Evolutionary conservation across 2,329 filamentous ascomycete genomes (phyloP), one percentile per base, ranked within the genome.

Genomic region (Trichophyton schoenleinii): DNA sequence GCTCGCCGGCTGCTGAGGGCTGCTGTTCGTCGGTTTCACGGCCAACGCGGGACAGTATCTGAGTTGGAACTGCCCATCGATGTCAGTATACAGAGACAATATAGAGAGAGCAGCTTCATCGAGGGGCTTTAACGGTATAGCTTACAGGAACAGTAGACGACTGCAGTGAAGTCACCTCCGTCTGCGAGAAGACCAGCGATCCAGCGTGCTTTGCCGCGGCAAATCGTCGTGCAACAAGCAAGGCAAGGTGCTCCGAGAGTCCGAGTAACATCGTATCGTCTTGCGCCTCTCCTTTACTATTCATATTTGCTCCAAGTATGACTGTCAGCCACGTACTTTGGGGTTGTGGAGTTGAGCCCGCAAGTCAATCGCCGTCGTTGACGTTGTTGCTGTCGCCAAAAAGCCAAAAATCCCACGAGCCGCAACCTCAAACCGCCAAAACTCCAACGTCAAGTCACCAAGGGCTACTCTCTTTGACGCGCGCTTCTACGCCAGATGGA

Each of bases 21-120:
- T 28, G 22, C 67, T 28, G 5, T 18, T 53, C 25, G 68, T 63
- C 11, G 75, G 73, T 63, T 79, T 79, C 63, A 76, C 74, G 28
- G 74, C 72, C n/a, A 79, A 72, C 0, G 77, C 74, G 3, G 77
- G 77, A 61, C 77, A 79, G 63, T 78, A 79, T 62, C 77, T 74
- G 8, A 79, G 69, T 73, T 79, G 77, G 61, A 75, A 78, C 77
- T 79, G 59, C 25, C 41, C 4, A 58, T 59, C 44, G 59, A 44
- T 42, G 36, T 42, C 6, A 58, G 18, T 53, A 25, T 53, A 59
- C 22, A 25, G n/a, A 44, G 8, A 28, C 28, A 11, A 36, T 57
- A 36, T 41, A 6, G 28, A n/a, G 15, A 11, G 18, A 18, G 53
- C 15, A 57, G 28, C 31, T 38, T 36, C 18, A 5, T 18, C 18